phyloP scores from a whole-genome alignment of 495 filamentous ascomycete species.

The Letharia lupina region DNA sequence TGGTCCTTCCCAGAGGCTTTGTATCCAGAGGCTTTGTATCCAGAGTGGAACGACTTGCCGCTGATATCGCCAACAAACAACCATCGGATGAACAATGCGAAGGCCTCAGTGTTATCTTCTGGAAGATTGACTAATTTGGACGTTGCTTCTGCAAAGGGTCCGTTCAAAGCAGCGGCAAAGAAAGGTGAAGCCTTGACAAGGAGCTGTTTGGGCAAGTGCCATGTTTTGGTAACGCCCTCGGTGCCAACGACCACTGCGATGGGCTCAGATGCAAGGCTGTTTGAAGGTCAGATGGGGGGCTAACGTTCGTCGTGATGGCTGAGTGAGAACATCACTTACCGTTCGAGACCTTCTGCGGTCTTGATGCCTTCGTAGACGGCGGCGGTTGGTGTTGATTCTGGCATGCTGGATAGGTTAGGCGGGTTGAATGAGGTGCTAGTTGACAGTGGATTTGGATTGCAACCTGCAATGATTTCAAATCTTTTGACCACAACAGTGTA shows the following conservation, averaged over 20 bases:
- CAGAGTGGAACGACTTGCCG: accelerated
- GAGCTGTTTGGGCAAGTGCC: conserved; percentile 11
- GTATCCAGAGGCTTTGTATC: neutral
- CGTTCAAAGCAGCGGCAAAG: conserved; percentile 6
- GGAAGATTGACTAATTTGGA: neutral
- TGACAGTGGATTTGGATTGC: neutral
- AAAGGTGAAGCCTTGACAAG: conserved; percentile 13
- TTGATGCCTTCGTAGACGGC: conserved; percentile 4
- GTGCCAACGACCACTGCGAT: conserved; percentile 1
- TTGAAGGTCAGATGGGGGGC: neutral
- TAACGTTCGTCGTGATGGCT: neutral
- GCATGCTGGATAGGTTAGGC: neutral
- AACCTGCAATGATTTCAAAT: neutral
- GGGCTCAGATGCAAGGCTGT: neutral
- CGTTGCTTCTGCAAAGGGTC: neutral
- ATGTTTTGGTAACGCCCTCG: neutral
- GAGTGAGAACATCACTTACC: neutral
- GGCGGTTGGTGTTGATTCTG: neutral
- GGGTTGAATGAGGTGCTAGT: neutral
- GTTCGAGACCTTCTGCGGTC: neutral
- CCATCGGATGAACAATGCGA: conserved; percentile 3
- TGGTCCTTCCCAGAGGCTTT: neutral
- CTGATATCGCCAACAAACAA: neutral
- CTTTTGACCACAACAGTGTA: neutral
- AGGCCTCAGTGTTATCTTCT: conserved; percentile 3